Evolutionary conservation across 225 moss, liverwort and hornwort genomes (phyloP).

Genomic region (Polytrichum formosum): DNA sequence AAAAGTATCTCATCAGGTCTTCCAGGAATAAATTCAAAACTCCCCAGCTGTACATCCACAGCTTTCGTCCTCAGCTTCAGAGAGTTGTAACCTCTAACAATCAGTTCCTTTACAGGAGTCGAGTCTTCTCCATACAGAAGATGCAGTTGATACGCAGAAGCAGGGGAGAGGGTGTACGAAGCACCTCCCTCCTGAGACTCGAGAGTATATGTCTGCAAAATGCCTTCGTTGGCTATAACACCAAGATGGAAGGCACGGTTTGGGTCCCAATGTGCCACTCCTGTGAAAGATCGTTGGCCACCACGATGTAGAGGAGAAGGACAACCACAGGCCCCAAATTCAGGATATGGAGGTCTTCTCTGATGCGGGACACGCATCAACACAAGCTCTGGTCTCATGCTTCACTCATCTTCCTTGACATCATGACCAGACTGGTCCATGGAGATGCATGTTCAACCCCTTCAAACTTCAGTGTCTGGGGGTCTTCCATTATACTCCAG

Average conservation of each 20-base stretch:
- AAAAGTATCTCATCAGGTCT: slow-evolving; percentile 31
- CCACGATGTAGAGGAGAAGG: slow-evolving; percentile 8
- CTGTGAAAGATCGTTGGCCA: slow-evolving; percentile 9
- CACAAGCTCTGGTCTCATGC: slow-evolving; percentile 14
- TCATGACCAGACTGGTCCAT: not conserved
- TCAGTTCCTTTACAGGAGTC: slow-evolving; percentile 2
- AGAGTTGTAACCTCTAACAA: slow-evolving; percentile 11
- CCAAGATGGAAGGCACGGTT: slow-evolving; percentile 40
- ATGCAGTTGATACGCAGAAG: slow-evolving; percentile 30
- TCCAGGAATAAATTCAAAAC: slow-evolving; percentile 36
- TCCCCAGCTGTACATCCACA: slow-evolving; percentile 35
- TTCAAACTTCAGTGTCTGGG: too few species aligned
- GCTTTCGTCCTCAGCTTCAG: slow-evolving; percentile 8
- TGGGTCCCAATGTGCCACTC: slow-evolving; percentile 33
- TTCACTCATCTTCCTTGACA: slow-evolving; percentile 6
- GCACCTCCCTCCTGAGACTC: slow-evolving; percentile 22
- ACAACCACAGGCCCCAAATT: not conserved
- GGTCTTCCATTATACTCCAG: too few species aligned
- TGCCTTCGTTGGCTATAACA: slow-evolving; percentile 17
- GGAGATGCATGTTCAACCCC: too few species aligned
- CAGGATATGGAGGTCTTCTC: not conserved
- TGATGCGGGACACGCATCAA: slow-evolving; percentile 14
- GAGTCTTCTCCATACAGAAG: slow-evolving; percentile 14
- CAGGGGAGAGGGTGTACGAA: slow-evolving; percentile 19
- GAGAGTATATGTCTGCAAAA: slow-evolving; percentile 33